A percentile compares a stretch with the other conserved stretches of the same genome.
These are phyloP conservation scores for Casaregolazyma suthepensis DNA, from an alignment of 1,139 yeast species.

Conservation along the genomic window DNA sequence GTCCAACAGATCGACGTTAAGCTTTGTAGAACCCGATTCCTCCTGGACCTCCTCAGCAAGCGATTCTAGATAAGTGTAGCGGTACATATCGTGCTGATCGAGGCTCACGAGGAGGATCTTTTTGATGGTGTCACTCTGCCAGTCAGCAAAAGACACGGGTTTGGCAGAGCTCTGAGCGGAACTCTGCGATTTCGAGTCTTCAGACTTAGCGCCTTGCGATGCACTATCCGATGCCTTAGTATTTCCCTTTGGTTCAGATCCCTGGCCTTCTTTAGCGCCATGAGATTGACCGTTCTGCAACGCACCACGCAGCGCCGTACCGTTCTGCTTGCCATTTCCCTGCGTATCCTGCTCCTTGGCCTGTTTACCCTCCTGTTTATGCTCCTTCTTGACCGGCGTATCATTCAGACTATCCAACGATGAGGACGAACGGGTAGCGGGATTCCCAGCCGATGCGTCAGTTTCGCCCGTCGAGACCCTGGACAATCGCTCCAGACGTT, in stretches of 20 bases:
- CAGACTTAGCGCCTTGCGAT: background rate
- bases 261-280: background rate
- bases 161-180: background rate
- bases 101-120: conserved; percentile 20
- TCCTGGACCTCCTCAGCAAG: conserved; percentile 16
- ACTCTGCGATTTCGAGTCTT: background rate
- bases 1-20: conserved; percentile 25
- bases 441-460: background rate
- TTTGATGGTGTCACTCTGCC: conserved; percentile 20
- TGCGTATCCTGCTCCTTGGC: background rate
- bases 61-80: conserved; percentile 12
- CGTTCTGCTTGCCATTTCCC: background rate
- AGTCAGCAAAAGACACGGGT: conserved; percentile 15
- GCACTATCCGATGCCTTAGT: background rate
- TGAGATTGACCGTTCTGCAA: background rate
- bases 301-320: background rate
- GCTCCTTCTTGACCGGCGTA: background rate
- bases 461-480: background rate
- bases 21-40: conserved; percentile 11
- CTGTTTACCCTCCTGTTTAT: background rate
- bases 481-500: conserved; percentile 24
- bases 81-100: conserved; percentile 10
- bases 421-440: background rate
- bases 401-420: background rate
- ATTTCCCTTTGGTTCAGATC: background rate